Base-by-base conservation (phyloP, 2,329 filamentous ascomycete species). In the Conoideocrella luteorostrata region DNA sequence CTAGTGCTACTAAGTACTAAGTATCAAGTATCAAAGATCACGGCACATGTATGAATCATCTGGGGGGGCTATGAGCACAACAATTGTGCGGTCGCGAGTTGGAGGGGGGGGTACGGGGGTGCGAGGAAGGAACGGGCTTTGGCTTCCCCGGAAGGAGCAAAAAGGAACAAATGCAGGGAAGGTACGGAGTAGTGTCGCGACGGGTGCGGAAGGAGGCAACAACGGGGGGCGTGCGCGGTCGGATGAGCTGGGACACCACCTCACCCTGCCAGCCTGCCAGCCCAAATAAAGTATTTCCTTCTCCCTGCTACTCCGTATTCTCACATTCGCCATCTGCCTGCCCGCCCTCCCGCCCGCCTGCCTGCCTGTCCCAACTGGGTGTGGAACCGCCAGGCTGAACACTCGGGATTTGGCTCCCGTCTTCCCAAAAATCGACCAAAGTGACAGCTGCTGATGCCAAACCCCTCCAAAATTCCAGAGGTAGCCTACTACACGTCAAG, bases 31-130 rank as follows among this genome's bases (percentile, higher is more conserved):
- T n/a, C 40, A 46, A 49, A 26, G 39, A 47, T 47, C 45, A 44
- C 48, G 51, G 52, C 52, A 54, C 52, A 52, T 53, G 48, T 49
- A 42, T 54, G 46, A 48, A 48, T 52, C 46, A 48, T 47, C 40
- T 47, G 47, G 46, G 41, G 43, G 33, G 43, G n/a, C 15, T n/a
- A n/a, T n/a, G n/a, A n/a, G n/a, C n/a, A n/a, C n/a, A n/a, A n/a
- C n/a, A n/a, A 26, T 15, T 17, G 18, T 23, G 3, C 15, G 15
- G 32, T 33, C 21, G 32, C 6, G 41, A 21, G 24, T n/a, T n/a
- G 28, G 15, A 23, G 33, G 21, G 20, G 39, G 43, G 34, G 43
- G 13, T 12, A 22, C 9, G 34, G 39, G 20, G 15, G 33, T 41
- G 34, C 13, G 22, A 7, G 26, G 39, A 41, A 29, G 13, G 30